Evolutionary conservation across 2,329 filamentous ascomycete genomes (phyloP), one percentile per base, ranked within the genome.

Genomic region (Ascochyta fabae): DNA sequence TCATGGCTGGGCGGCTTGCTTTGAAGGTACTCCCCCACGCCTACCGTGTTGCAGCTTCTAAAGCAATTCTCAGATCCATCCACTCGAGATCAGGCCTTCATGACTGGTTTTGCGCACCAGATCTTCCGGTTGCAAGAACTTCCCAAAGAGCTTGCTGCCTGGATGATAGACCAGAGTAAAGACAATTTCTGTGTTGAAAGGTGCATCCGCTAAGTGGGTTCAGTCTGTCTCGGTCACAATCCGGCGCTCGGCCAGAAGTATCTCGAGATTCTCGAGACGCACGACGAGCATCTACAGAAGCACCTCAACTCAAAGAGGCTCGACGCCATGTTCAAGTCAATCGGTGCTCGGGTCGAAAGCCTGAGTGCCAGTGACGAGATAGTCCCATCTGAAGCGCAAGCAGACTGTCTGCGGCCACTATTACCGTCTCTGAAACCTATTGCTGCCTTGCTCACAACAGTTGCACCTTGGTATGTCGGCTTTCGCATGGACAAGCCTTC

Each of bases 301-400:
- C 62, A 69, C 61, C 75, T 67, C 61, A 87, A 48, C 64, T 67
- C 69, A 9, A 48, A 65, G 26, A 68, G 75, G 44, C 69, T 84
- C 10, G 66, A 84, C 46, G 69, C 76, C 6, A 74, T 91, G 10
- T 88, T 93, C 58, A 72, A 74, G 46, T 76, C 75, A 15, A 69
- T 92, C 6, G 88, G 88, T 3, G 86, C 85, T 36, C 53, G 59
- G 3, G 34, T 62, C 22, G 35, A 49, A 24, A 50, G 24, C 12
- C 31, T 65, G 6, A 45, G 55, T 4, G 22, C 41, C 6, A 35
- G 35, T 19, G 27, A 42, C 15, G 34, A 59, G 9, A 19, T 68
- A 27, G 15, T 34, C 6, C 64, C 59, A 16, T 31, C 36, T 44
- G 53, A 58, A 22, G 34, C 40, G 24, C 49, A 53, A 56, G 63